Percentiles rank a stretch among this genome's conserved stretches.
Evolutionary conservation across 768 basidiomycete genomes (phyloP).

Genomic region (Mycena maculata): DNA sequence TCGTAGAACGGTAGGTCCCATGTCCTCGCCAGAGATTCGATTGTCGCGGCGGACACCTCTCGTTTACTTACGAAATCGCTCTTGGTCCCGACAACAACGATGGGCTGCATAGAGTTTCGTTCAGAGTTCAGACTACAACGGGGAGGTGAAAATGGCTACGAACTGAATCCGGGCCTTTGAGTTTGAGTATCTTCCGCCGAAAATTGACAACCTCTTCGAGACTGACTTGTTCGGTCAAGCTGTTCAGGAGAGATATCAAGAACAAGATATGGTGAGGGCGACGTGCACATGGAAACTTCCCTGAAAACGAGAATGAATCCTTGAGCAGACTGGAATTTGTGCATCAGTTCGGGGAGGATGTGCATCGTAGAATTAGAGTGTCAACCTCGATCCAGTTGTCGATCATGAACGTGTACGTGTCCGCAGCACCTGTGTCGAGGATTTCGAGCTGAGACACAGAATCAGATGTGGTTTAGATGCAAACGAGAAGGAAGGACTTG

Average conservation of each 20-base stretch:
- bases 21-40: constrained; percentile 68
- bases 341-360: background rate
- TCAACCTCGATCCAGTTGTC: background rate
- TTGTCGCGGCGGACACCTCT: constrained; percentile 73
- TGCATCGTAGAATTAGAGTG: background rate
- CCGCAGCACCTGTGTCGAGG: background rate
- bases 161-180: constrained; percentile 78
- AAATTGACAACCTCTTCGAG: constrained; percentile 82
- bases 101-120: constrained; percentile 75
- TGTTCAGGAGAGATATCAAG: constrained; percentile 40
- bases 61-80: constrained; percentile 82
- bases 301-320: constrained; percentile 5
- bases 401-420: background rate
- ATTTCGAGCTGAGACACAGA: background rate
- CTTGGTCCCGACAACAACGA: constrained; percentile 89
- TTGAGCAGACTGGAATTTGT: background rate
- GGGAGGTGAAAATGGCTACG: constrained; percentile 27
- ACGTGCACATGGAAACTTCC: background rate
- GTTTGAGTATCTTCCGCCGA: constrained; percentile 81
- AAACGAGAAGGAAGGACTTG: background rate
- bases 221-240: constrained; percentile 83
- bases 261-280: background rate
- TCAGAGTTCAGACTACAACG: constrained; percentile 1
- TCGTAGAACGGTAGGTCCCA: constrained; percentile 85
- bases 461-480: background rate